Evolutionary conservation across 352 stramenopile genomes (phyloP), one percentile per base, ranked within the genome.

Genomic region (Elongisporangium anandrum): DNA sequence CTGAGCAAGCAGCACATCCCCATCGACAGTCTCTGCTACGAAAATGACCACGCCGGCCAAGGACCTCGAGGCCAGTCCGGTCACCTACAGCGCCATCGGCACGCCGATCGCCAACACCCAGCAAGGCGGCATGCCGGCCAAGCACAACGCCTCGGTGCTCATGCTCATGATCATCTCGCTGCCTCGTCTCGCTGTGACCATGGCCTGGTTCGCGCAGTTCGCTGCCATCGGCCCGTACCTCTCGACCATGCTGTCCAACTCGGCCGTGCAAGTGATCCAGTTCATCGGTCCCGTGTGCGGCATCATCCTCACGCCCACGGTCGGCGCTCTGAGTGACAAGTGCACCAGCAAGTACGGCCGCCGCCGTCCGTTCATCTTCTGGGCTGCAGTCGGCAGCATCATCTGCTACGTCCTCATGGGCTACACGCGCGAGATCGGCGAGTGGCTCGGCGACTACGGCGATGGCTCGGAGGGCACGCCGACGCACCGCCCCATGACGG

Each of bases 191-290:
- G 64, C 64, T 47, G 29, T 63, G 39, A 52, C 39, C 24, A 60
- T 60, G 55, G 55, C 55, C 19, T 60, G 55, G 55, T 52, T 56
- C 5, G 68, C 64, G 22, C 64, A 75, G 45, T 75, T 61, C 63
- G 64, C 60, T 62, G 74, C 70, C 52, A 41, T 84, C n/a, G 71
- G 71, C 1, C 74, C 74, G 4, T 76, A 77, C 57, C 61, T 84
- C 21, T 63, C 64, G 34, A 74, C 65, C 16, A 79, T 84, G 66
- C 50, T 84, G 48, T 48, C 69, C 17, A 69, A 67, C 41, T 79
- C 51, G 2, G 54, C 66, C 4, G 74, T 84, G 2, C 71, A 83
- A 66, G 19, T 70, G 56, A 68, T 73, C n/a, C n/a, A n/a, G n/a
- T n/a, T n/a, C n/a, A n/a, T n/a, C n/a, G n/a, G n/a, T n/a, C n/a